phyloP scores from a whole-genome alignment of 1,139 yeast species.

The Meyerozyma carpophila region DNA sequence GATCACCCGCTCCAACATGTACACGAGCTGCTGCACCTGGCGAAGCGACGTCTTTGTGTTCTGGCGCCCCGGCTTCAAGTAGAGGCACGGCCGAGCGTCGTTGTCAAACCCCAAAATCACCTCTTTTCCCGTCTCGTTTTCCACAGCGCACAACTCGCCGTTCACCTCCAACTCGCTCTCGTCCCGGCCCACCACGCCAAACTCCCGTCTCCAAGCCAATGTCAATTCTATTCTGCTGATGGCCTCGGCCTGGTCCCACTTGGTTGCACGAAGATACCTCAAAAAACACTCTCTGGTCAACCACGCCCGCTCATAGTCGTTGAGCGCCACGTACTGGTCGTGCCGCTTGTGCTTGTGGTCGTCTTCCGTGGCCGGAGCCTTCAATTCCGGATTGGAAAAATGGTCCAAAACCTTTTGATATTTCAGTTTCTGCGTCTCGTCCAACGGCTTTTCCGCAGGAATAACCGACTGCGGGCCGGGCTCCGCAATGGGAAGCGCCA shows the following conservation, averaged over 20 bases:
- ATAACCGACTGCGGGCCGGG: neutral
- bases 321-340: conserved; percentile 3
- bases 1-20: conserved; percentile 43
- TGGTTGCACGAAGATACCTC: conserved; percentile 43
- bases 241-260: conserved; percentile 38
- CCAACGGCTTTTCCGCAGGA: conserved; percentile 41
- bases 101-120: conserved; percentile 43
- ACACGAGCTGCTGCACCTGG: conserved; percentile 47
- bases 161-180: conserved; percentile 32
- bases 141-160: conserved; percentile 26
- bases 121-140: conserved; percentile 45
- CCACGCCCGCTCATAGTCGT: conserved; percentile 35
- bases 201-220: conserved; percentile 45
- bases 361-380: conserved; percentile 21
- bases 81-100: conserved; percentile 44
- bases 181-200: conserved; percentile 30
- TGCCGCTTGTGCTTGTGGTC: neutral
- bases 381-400: conserved; percentile 30
- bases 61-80: conserved; percentile 45
- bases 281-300: conserved; percentile 44
- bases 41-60: conserved; percentile 39
- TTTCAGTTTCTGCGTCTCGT: conserved; percentile 14
- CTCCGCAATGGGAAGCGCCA: neutral
- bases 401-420: conserved; percentile 13
- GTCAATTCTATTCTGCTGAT: conserved; percentile 38